Evolutionary conservation across 352 stramenopile species (phyloP).

Genomic region (Elongisporangium senticosum): DNA sequence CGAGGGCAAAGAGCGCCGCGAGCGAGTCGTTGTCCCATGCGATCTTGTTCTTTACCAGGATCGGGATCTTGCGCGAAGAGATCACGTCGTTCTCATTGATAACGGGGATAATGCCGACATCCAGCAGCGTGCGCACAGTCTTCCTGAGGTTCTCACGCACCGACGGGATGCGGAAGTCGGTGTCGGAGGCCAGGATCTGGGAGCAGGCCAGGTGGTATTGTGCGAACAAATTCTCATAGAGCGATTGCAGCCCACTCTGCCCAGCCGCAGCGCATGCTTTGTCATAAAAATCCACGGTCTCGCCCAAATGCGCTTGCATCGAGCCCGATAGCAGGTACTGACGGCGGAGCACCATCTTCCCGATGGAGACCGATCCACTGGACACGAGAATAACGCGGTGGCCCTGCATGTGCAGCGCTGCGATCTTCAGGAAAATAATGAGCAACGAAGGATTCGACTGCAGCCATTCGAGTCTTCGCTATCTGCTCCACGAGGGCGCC

Average conservation of each 20-base stretch:
- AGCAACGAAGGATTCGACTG: no score
- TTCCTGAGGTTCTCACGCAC: conserved; percentile 40
- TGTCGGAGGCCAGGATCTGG: conserved; percentile 44
- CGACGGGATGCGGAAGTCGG: conserved; percentile 35
- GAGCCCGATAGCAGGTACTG: conserved; percentile 54
- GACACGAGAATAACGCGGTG: conserved; percentile 51
- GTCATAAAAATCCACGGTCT: conserved; percentile 30
- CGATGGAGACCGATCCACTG: conserved; percentile 43
- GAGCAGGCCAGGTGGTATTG: conserved; percentile 56
- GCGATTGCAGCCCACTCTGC: conserved; percentile 47
- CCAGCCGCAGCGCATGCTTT: conserved; percentile 34
- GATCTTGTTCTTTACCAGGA: conserved; percentile 29
- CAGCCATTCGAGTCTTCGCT: not conserved
- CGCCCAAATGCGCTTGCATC: conserved; percentile 42
- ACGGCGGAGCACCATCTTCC: conserved; percentile 45
- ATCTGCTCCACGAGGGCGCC: conserved; percentile 49
- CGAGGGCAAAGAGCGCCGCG: conserved; percentile 38
- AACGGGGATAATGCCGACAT: conserved; percentile 52
- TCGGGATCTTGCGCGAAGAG: conserved; percentile 27
- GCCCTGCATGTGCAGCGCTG: conserved; percentile 47
- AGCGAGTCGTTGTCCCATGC: conserved; percentile 61
- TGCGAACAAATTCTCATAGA: conserved; percentile 60
- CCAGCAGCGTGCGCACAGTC: conserved; percentile 33
- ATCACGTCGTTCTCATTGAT: conserved; percentile 67
- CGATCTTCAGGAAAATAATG: conserved; percentile 20